These are phyloP conservation scores for Pseudonitzschia multistriata DNA, from an alignment of 108 stramenopile species.

Conservation along the genomic window DNA sequence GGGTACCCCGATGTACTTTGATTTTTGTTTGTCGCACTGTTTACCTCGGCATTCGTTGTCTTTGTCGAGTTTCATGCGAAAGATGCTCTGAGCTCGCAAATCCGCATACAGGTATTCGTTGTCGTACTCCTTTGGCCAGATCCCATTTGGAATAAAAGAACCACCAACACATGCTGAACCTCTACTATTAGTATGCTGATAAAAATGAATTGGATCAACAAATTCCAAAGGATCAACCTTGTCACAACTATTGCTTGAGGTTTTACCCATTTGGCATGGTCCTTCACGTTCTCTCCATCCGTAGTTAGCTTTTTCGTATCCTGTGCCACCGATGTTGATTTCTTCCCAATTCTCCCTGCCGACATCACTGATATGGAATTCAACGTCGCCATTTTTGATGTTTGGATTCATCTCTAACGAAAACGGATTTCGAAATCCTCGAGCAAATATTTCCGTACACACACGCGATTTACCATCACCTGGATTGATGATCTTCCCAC, in stretches of 20 bases:
- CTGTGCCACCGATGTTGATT: conserved; percentile 23
- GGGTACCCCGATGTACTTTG: not conserved
- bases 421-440: conserved; percentile 38
- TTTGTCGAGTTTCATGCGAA: conserved; percentile 1
- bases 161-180: conserved; percentile 27
- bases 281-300: conserved; percentile 35
- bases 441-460: conserved; percentile 7
- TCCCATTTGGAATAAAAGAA: conserved; percentile 23
- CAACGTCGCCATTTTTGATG: not conserved
- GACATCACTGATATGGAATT: conserved; percentile 32
- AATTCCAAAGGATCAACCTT: not conserved
- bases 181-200: conserved; percentile 10
- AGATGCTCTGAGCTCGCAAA: conserved; percentile 11
- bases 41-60: conserved; percentile 17
- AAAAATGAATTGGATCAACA: conserved; percentile 28
- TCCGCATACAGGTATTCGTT: conserved; percentile 26
- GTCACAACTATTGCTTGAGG: conserved; percentile 1
- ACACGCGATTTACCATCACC: not conserved
- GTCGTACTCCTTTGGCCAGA: conserved; percentile 32
- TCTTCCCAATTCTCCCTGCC: conserved; percentile 33
- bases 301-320: conserved; percentile 23
- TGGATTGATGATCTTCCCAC: not conserved
- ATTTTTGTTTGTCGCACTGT: conserved; percentile 10
- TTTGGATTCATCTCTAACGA: conserved; percentile 33
- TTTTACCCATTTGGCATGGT: conserved; percentile 22